Conservation (phyloP, 495 filamentous ascomycete genomes). For the Neurospora intermedia region DNA sequence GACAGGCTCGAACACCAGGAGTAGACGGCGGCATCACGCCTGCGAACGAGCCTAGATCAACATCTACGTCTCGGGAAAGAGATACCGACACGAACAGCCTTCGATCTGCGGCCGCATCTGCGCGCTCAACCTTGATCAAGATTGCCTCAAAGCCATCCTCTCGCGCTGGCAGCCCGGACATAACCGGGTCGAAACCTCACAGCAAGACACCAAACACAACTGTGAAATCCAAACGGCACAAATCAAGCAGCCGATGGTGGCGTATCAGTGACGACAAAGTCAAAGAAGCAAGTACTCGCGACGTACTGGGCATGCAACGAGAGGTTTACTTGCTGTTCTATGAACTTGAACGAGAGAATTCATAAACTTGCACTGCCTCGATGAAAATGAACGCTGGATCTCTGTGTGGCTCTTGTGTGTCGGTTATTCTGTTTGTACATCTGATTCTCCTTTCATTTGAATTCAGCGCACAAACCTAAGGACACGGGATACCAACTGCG, state of each 20-base stretch:
- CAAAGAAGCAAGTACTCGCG: conserved; percentile 81
- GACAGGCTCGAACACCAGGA: conserved; percentile 15
- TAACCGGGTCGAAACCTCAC: not conserved
- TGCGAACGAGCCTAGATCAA: conserved; percentile 27
- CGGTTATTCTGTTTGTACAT: too few relatives aligned
- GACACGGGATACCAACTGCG: not conserved
- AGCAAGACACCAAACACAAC: not conserved
- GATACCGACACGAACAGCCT: conserved; percentile 29
- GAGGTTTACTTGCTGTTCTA: conserved; percentile 98
- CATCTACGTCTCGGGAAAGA: conserved; percentile 7
- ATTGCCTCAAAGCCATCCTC: conserved; percentile 20
- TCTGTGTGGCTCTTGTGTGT: not conserved
- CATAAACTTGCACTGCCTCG: not conserved
- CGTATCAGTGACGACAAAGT: conserved; percentile 96
- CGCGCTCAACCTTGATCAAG: conserved; percentile 29
- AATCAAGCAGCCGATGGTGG: conserved; percentile 81
- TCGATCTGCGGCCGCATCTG: conserved; percentile 33
- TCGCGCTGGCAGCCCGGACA: conserved; percentile 4
- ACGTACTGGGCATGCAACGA: conserved; percentile 86
- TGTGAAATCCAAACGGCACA: conserved; percentile 39
- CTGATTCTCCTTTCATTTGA: not conserved
- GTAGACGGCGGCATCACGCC: conserved; percentile 22
- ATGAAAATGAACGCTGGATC: not conserved
- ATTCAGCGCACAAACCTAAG: not conserved
- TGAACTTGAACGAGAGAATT: conserved; percentile 48